A percentile compares a stretch with the other conserved stretches of the same genome.
phyloP scores from a whole-genome alignment of 768 basidiomycete genomes.

The Kondoa subrosea region DNA sequence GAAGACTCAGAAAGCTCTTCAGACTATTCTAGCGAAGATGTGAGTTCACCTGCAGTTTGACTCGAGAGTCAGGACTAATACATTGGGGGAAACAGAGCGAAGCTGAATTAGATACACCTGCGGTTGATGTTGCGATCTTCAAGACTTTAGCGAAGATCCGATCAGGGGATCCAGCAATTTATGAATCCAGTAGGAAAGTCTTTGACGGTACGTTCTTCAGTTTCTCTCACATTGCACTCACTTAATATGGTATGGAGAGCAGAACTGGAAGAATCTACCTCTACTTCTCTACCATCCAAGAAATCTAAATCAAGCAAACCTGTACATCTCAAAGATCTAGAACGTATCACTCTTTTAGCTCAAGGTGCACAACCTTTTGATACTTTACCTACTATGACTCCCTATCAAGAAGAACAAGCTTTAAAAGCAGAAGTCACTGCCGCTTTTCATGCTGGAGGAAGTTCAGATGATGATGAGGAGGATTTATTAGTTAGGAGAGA shows the following conservation, averaged over 20 bases:
- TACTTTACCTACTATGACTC: constrained; percentile 37
- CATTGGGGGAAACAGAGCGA: constrained; percentile 44
- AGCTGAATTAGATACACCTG: constrained; percentile 83
- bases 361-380: constrained; percentile 12
- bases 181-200: constrained; percentile 50
- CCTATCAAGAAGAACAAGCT: constrained; percentile 56
- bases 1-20: constrained; percentile 42
- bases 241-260: constrained; percentile 47
- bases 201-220: constrained; percentile 48
- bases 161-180: constrained; percentile 67
- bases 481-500: constrained; percentile 57
- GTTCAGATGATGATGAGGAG: constrained; percentile 39
- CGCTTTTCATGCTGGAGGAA: constrained; percentile 47
- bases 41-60: not conserved
- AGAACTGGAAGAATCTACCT: constrained; percentile 31
- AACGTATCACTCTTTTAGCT: constrained; percentile 32
- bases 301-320: constrained; percentile 25
- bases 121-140: constrained; percentile 82
- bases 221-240: not conserved
- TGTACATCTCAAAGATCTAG: constrained; percentile 34
- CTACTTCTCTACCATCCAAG: constrained; percentile 7
- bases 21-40: constrained; percentile 59
- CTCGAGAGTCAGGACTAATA: not conserved
- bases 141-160: constrained; percentile 72
- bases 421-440: constrained; percentile 67